Conservation (phyloP, 23 red algal genomes). For the Gracilaria domingensis region DNA sequence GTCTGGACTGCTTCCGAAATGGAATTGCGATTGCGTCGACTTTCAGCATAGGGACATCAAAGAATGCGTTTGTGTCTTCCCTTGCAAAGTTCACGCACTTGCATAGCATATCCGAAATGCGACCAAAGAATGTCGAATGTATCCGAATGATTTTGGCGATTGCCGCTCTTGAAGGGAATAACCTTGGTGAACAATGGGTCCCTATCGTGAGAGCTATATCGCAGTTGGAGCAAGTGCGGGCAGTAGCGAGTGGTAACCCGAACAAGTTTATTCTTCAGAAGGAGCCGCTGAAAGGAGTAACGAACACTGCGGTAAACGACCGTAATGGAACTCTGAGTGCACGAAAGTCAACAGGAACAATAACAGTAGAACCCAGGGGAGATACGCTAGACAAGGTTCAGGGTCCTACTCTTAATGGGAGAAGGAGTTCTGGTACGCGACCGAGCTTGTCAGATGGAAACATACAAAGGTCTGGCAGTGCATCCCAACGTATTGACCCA, state of each 20-base stretch:
- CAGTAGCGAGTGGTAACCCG: conserved; percentile 56
- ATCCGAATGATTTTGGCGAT: conserved; percentile 90
- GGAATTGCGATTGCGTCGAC: conserved; percentile 91
- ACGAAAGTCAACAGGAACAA: conserved; percentile 1
- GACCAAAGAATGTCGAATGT: conserved; percentile 89
- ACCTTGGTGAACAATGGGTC: conserved; percentile 92
- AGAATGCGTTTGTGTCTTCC: conserved; percentile 84
- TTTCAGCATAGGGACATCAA: conserved; percentile 81
- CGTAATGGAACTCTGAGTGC: background rate
- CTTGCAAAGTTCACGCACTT: conserved; percentile 94
- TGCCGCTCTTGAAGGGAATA: conserved; percentile 86
- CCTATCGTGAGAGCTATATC: conserved; percentile 86
- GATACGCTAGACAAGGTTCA: background rate
- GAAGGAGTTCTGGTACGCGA: conserved; percentile 28
- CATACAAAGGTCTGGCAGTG: background rate
- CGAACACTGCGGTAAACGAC: background rate
- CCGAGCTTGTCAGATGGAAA: conserved; percentile 17
- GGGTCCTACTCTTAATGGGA: background rate
- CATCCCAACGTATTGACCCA: conserved; percentile 41
- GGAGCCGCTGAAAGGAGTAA: conserved; percentile 39
- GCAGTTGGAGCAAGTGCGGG: conserved; percentile 81
- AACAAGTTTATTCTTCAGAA: conserved; percentile 69
- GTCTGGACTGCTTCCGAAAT: conserved; percentile 80
- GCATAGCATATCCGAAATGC: conserved; percentile 82
- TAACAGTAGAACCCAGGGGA: background rate